A percentile compares a stretch with the other conserved stretches of the same genome.
These are phyloP conservation scores for Sphaerulina musiva DNA, from an alignment of 2,329 filamentous ascomycete genomes.

Conservation along the genomic window DNA sequence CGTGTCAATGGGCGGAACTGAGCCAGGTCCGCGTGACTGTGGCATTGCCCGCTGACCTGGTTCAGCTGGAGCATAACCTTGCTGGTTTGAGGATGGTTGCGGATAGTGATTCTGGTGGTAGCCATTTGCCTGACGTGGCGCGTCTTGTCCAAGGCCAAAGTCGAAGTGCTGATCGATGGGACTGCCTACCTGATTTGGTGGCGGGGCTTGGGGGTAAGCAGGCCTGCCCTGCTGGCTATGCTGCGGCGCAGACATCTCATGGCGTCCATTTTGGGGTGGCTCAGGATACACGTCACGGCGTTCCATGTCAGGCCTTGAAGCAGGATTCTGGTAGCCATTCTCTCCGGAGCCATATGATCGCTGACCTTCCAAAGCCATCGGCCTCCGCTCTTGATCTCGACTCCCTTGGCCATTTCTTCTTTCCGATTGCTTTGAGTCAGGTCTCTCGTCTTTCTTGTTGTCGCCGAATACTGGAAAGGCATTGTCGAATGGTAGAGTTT, in stretches of 20 bases:
- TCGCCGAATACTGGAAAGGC: conserved; percentile 44
- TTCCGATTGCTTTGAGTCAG: conserved; percentile 14
- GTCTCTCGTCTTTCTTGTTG: conserved; percentile 23
- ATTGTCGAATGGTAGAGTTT: conserved; percentile 37
- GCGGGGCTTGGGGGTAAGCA: conserved; percentile 8
- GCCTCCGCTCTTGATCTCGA: conserved; percentile 17
- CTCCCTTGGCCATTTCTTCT: conserved; percentile 22
- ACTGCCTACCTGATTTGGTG: conserved; percentile 10
- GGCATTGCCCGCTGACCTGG: conserved; percentile 3
- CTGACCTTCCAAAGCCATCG: conserved; percentile 6
- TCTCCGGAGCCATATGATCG: conserved; percentile 12
- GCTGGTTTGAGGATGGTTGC: conserved; percentile 11
- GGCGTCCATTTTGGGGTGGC: not conserved
- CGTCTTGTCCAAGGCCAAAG: conserved; percentile 5
- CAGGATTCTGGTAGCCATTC: conserved; percentile 10
- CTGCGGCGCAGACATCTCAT: conserved; percentile 1
- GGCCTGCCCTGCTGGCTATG: conserved; percentile 7
- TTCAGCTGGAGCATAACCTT: conserved; percentile 9
- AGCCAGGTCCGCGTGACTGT: conserved; percentile 8
- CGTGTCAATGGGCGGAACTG: conserved; percentile 14
- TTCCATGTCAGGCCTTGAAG: not conserved
- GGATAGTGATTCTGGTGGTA: conserved; percentile 4
- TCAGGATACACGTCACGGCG: not conserved
- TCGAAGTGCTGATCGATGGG: conserved; percentile 9
- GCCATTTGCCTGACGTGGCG: conserved; percentile 10